Conservation (phyloP, 371 early-diverging fungal species). For the Saksenaea oblongispora region DNA sequence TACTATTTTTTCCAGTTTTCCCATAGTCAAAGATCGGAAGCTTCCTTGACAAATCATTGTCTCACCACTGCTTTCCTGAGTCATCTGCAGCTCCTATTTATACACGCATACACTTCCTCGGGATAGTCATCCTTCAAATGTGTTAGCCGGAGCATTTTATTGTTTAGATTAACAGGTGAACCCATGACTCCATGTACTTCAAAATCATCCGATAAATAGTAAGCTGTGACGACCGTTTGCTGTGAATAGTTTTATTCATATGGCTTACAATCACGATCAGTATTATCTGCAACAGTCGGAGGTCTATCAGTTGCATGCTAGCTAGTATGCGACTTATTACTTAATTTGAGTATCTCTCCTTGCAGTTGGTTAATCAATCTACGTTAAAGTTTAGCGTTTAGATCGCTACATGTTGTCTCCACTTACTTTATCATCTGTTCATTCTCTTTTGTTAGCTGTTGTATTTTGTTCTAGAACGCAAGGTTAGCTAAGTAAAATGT, state of each 20-base stretch:
- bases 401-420: not conserved
- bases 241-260: not conserved
- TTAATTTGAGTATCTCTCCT: slow-evolving; percentile 22
- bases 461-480: slow-evolving; percentile 32
- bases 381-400: slow-evolving; percentile 9
- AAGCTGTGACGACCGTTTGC: not conserved
- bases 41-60: too few species aligned
- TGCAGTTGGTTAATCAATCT: slow-evolving; percentile 47
- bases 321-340: not conserved
- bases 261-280: not conserved
- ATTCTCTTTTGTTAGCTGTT: slow-evolving; percentile 37
- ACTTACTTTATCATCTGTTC: slow-evolving; percentile 50
- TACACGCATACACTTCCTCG: too few species aligned
- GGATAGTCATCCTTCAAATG: too few species aligned
- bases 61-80: too few species aligned
- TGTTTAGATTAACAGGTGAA: too few species aligned
- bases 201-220: too few species aligned
- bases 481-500: slow-evolving; percentile 25
- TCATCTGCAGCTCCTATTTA: too few species aligned
- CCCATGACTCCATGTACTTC: too few species aligned
- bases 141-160: too few species aligned
- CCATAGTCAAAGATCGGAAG: too few species aligned
- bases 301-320: not conserved
- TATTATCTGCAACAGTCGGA: not conserved
- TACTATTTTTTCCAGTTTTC: too few species aligned